Evolutionary conservation across 1,284 basidiomycete genomes (phyloP).

Genomic region (Tilletia indica): DNA sequence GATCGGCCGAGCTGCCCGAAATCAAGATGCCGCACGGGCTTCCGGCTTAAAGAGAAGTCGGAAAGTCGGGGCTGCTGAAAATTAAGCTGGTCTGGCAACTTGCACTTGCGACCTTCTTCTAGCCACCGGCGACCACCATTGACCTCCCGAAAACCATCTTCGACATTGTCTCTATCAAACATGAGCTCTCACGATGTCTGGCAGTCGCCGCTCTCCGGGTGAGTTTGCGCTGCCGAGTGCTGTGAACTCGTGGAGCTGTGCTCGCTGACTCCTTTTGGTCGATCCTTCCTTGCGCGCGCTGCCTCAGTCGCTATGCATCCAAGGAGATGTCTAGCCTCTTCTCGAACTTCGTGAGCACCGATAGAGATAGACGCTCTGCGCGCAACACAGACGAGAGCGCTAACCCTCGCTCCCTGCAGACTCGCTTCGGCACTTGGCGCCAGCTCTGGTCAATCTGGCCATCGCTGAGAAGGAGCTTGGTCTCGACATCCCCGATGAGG

Average conservation of each 20-base stretch:
- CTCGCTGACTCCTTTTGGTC: slow-evolving; percentile 39
- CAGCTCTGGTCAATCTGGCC: slow-evolving; percentile 93
- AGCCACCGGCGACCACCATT: no score
- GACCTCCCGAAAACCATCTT: no score
- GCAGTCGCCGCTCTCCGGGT: slow-evolving; percentile 51
- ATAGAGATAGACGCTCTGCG: slow-evolving; percentile 58
- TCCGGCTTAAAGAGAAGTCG: no score
- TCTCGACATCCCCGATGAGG: slow-evolving; percentile 81
- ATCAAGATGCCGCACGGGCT: no score
- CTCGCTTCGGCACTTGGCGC: slow-evolving; percentile 95
- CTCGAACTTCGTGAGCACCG: slow-evolving; percentile 70
- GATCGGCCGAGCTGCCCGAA: no score
- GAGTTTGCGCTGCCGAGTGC: background rate
- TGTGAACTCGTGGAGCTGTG: background rate
- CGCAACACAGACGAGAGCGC: background rate
- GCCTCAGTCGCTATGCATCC: slow-evolving; percentile 83
- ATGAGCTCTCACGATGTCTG: slow-evolving; percentile 26
- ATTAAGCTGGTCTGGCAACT: no score
- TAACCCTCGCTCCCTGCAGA: slow-evolving; percentile 61
- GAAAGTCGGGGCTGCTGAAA: no score
- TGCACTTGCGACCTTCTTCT: no score
- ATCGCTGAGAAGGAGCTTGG: slow-evolving; percentile 95
- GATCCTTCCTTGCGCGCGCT: slow-evolving; percentile 25
- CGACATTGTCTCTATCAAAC: no score
- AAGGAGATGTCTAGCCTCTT: slow-evolving; percentile 98